These are phyloP conservation scores for Neopestalotiopsis sp. DNA, from an alignment of 2,329 filamentous ascomycete genomes.

Conservation along the genomic window DNA sequence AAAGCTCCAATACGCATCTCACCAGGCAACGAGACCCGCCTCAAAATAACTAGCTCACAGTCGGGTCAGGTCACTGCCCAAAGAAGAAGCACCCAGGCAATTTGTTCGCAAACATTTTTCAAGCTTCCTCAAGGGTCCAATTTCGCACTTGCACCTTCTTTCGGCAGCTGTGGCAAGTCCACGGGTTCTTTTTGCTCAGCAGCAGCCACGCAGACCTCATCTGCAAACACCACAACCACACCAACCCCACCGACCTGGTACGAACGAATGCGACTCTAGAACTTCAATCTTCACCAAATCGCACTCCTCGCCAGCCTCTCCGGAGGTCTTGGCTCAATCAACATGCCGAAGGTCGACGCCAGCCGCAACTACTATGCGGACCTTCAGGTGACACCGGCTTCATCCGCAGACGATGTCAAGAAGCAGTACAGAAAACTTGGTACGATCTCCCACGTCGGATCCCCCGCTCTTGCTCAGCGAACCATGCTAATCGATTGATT, in stretches of 20 bases:
- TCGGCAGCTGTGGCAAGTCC: neutral
- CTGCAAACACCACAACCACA: neutral
- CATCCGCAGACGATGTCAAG: conserved; percentile 77
- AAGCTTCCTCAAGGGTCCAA: neutral
- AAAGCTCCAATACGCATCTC: conserved; percentile 1
- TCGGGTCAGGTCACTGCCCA: neutral
- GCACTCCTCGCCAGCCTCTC: neutral
- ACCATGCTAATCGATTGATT: neutral
- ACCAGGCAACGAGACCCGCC: conserved; percentile 9
- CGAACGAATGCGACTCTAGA: neutral
- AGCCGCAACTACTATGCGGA: conserved; percentile 85
- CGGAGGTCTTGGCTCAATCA: conserved; percentile 33
- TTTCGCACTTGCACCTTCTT: neutral
- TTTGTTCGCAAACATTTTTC: neutral
- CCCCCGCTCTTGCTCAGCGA: neutral
- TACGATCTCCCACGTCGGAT: conserved; percentile 41
- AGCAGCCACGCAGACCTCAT: neutral
- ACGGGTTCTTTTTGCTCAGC: neutral
- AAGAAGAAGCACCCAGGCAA: neutral
- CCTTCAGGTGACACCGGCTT: conserved; percentile 71
- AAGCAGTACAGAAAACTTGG: conserved; percentile 86
- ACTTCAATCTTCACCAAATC: conserved; percentile 9
- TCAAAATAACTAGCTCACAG: neutral
- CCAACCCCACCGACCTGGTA: neutral
- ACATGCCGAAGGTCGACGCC: conserved; percentile 72